Percentiles rank a stretch among this genome's conserved stretches.
Conservation (phyloP, 1,284 basidiomycete genomes). For the Microbotryomycetes sp. region DNA sequence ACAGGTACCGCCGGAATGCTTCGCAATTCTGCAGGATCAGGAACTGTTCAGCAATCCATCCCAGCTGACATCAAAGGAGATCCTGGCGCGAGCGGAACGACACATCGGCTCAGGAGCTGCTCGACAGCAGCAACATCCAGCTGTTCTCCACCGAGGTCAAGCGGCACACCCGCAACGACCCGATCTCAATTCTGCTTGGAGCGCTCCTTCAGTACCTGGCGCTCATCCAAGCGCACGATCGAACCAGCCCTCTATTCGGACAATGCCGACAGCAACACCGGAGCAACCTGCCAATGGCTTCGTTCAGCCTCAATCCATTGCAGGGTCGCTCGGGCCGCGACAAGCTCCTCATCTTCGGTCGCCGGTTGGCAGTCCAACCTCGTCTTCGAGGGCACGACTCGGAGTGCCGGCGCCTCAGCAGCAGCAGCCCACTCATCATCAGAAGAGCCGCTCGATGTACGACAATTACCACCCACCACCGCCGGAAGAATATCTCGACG, state of each 20-base stretch:
- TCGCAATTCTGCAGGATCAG: conserved; percentile 72
- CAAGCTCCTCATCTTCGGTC: not conserved
- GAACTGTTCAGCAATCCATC: conserved; percentile 58
- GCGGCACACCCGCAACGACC: conserved; percentile 3
- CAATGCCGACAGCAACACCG: conserved; percentile 1
- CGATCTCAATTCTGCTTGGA: conserved; percentile 2
- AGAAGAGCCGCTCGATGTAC: not conserved
- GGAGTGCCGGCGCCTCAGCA: not conserved
- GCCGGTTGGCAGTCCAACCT: not conserved
- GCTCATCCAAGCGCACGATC: not conserved
- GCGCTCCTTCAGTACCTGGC: conserved; percentile 3
- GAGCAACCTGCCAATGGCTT: not conserved
- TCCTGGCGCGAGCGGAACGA: conserved; percentile 26
- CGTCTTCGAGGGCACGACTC: not conserved
- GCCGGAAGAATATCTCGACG: not conserved
- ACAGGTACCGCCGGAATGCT: conserved; percentile 63
- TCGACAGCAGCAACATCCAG: not conserved
- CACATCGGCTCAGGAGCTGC: not conserved
- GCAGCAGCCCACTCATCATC: too few species aligned
- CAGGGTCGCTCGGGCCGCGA: not conserved
- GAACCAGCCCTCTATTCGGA: not conserved
- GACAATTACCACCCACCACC: not conserved
- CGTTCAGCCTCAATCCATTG: not conserved
- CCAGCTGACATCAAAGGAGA: conserved; percentile 37
- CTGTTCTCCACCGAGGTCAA: not conserved